Percentiles rank a stretch among this genome's conserved stretches.
Evolutionary conservation across 2,329 filamentous ascomycete genomes (phyloP).

Genomic region (Huntiella moniliformis): DNA sequence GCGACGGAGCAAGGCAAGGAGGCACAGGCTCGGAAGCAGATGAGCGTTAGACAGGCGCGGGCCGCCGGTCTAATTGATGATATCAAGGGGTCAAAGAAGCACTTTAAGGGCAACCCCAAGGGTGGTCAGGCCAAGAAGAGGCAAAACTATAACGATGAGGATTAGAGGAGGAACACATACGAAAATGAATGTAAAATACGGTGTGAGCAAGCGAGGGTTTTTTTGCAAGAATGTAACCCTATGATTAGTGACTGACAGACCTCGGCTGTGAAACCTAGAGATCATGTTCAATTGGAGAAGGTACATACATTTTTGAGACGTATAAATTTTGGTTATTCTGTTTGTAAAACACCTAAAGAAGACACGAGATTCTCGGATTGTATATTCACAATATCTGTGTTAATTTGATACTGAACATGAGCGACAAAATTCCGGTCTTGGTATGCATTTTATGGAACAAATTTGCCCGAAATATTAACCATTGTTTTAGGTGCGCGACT

Average conservation of each 20-base stretch:
- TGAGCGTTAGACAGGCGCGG: slow-evolving; percentile 68
- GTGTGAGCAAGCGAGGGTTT: neutral
- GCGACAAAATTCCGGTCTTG: slow-evolving; percentile 9
- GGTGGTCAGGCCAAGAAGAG: slow-evolving; percentile 36
- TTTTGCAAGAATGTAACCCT: slow-evolving; percentile 6
- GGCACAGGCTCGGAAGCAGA: slow-evolving; percentile 33
- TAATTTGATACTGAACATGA: slow-evolving; percentile 5
- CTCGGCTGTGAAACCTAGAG: too few relatives aligned
- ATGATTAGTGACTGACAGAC: neutral
- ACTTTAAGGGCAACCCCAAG: slow-evolving; percentile 65
- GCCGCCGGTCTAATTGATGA: slow-evolving; percentile 36
- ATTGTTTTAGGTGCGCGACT: slow-evolving; percentile 26
- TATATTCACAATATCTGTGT: neutral
- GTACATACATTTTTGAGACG: too few relatives aligned
- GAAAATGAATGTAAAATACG: neutral
- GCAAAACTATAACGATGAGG: slow-evolving; percentile 18
- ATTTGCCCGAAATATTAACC: neutral
- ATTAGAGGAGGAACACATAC: neutral
- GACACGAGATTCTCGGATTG: too few relatives aligned
- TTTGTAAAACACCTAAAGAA: too few relatives aligned
- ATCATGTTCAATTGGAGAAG: too few relatives aligned
- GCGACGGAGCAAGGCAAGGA: slow-evolving; percentile 60
- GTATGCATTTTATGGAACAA: slow-evolving; percentile 2
- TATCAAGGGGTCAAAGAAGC: slow-evolving; percentile 69
- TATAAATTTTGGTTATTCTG: too few relatives aligned